Base-by-base conservation (phyloP, 176 grass and related monocot genomes). In the Avena sativa region DNA sequence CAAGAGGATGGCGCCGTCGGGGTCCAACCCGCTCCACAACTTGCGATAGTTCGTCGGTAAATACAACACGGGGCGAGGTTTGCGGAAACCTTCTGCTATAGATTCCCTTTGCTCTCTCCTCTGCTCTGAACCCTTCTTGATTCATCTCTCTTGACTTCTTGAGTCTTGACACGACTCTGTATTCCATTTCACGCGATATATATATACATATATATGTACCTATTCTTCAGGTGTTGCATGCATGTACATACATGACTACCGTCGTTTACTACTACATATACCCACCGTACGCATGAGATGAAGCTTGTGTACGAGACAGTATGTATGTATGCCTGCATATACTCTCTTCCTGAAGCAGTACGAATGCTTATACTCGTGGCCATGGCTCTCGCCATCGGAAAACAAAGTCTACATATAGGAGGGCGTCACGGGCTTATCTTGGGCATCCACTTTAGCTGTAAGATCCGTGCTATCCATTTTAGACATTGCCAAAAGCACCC, bases 21-120 rank as follows among this genome's bases (percentile, higher is more conserved):
- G 92, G 9, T 89, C 89, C 48, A 92, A 94, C 34, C 92, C 92
- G 47, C 92, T 94, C 58, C 92, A 94, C 89, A 92, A 94, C 78
- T 32, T 78, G 2, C 81, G 90, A 2, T 85, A 82, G 69, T 11
- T 19, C 40, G 15, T 30, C 66, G 40, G 23, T 64, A 16, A 12
- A 40, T 63, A 5, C 49, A 28, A 15, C 21, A 5, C 19, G 36
- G 74, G 36, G 74, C 11, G 68, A 34, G 0, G 15, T 50, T 60
- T 40, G 60, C n/a, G 4, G 46, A 43, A 43, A 43, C 28, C 14
- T 60, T n/a, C 15, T 56, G 65, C 25, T 32, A 6, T 58, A 57
- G 21, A 62, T 10, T 28, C 25, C 62, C 11, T 23, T 28, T 26
- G 23, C 58, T 61, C 60, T 78, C 57, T 8, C 9, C 50, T 71